Base-by-base conservation (phyloP, 140 eudicot species). In the Oenanthe javanica region DNA sequence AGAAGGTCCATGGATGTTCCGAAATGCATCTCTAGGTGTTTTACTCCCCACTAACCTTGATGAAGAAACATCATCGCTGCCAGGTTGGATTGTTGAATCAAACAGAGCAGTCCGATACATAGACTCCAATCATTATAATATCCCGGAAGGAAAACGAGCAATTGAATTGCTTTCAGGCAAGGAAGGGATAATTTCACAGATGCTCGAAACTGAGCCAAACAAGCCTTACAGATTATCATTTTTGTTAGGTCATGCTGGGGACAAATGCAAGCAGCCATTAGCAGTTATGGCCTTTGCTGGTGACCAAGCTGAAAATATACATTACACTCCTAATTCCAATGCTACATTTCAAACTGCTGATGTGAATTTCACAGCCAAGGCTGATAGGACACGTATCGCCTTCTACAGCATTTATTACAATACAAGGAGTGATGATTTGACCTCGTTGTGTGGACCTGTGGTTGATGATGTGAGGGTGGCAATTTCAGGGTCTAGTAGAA, bases 261-360 rank as follows among this genome's bases (percentile, higher is more conserved):
- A 95, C 85, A 27, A 78, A 31, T 95, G 99, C 84, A 94, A 88
- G 85, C 90, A 84, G 75, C 99, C 99, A 0, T 79, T 95, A 73
- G 99, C 99, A 5, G 88, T 95, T 52, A 93, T 95, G 98, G 99
- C 96, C 46, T 93, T 95, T 67, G 99, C 99, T 1, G 99, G 97
- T 14, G 99, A 95, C 81, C 99, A 95, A 79, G 96, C 99, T 2
- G 90, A 88, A 40, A 95, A 89, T 81, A 49, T 89, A 31, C 99
- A 92, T 70, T 95, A 93, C 79, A 85, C 89, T 2, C 90, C 96
- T 9, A 82, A 88, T 54, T 85, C 92, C 1, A 95, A 95, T 75
- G 86, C 98, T 18, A 92, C 97, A 0, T 95, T 91, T 42, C 97
- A 87, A 82, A 87, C 84, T 0, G 88, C 88, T 21, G 59, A 81